Percentiles rank a stretch among this genome's conserved stretches.
phyloP scores from a whole-genome alignment of 257 asterid genomes.

The Thymus quinquecostatus region DNA sequence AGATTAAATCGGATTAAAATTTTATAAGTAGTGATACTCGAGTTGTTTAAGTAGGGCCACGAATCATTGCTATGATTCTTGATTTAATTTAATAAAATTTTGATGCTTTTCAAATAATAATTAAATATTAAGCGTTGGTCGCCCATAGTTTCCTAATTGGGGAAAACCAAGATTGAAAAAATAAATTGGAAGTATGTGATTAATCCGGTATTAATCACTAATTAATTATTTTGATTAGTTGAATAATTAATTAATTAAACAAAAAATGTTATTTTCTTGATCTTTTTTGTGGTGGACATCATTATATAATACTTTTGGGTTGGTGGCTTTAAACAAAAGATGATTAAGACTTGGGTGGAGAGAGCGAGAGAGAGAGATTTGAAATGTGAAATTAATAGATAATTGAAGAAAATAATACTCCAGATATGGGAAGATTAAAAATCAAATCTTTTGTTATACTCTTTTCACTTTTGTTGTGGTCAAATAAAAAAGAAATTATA shows the following conservation, averaged over 20 bases:
- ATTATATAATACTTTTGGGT: background rate
- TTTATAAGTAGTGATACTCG: conserved; percentile 34
- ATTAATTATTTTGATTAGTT: conserved; percentile 24
- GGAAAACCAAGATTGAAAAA: conserved; percentile 24
- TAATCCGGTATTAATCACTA: conserved; percentile 32
- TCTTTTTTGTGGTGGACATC: conserved; percentile 29
- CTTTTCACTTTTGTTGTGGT: conserved; percentile 9
- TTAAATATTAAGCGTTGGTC: conserved; percentile 11
- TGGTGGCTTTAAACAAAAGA: conserved; percentile 29
- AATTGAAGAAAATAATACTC: conserved; percentile 19
- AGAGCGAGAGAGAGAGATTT: background rate
- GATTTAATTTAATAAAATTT: background rate
- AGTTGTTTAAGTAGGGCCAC: conserved; percentile 42
- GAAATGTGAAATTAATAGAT: background rate
- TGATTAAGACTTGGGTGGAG: conserved; percentile 29
- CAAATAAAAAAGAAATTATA: background rate
- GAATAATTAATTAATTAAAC: conserved; percentile 20
- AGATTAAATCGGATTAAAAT: background rate
- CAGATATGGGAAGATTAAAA: conserved; percentile 33
- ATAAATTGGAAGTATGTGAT: conserved; percentile 17
- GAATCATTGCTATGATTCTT: conserved; percentile 35
- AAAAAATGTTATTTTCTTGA: conserved; percentile 34
- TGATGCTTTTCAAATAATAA: background rate
- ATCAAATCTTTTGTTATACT: conserved; percentile 12
- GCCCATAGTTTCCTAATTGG: conserved; percentile 45